Base-by-base conservation (phyloP, 139 green algal species). In the Trebouxia sp. region DNA sequence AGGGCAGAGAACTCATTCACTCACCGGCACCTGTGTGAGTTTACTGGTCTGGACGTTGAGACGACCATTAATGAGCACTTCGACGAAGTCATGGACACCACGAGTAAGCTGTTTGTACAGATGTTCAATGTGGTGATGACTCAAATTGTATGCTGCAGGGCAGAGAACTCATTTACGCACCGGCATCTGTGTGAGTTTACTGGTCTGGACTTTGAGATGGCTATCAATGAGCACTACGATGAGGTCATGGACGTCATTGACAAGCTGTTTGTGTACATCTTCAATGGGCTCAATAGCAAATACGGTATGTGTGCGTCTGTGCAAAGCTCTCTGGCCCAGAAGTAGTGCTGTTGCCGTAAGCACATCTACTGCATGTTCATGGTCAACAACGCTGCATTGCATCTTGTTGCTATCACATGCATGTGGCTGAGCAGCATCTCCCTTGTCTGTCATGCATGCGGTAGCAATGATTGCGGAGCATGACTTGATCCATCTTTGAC, bases 101-200 rank as follows among this genome's bases (percentile, higher is more conserved):
- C 99, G 17, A 94, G 98, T 84, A 70, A 85, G 26, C 82, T 99
- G 5, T 99, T 99, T 75, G 86, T 94, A 15, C 76, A n/a, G n/a
- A n/a, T n/a, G n/a, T n/a, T n/a, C n/a, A n/a, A n/a, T n/a, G n/a
- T n/a, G n/a, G n/a, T n/a, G n/a, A n/a, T n/a, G n/a, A n/a, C n/a
- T n/a, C n/a, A n/a, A n/a, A 2, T 38, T 1, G 35, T 35, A 28
- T 11, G 12, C 28, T 78, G 39, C 87, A 93, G 93, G 41, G 96
- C 96, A 14, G 96, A 99, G 87, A 94, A 98, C 43, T 97, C 90
- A 7, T 93, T 92, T 89, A 99, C 97, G 7, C 97, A 99, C 90
- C 92, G 97, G 28, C 97, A 99, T 90, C 83, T 99, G 92, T 98
- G 94, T 81, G 97, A 99, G 92, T 99, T 99, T 88, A 97, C 90